Conservation (phyloP, 768 basidiomycete species). For the Crassisporium funariophilum region DNA sequence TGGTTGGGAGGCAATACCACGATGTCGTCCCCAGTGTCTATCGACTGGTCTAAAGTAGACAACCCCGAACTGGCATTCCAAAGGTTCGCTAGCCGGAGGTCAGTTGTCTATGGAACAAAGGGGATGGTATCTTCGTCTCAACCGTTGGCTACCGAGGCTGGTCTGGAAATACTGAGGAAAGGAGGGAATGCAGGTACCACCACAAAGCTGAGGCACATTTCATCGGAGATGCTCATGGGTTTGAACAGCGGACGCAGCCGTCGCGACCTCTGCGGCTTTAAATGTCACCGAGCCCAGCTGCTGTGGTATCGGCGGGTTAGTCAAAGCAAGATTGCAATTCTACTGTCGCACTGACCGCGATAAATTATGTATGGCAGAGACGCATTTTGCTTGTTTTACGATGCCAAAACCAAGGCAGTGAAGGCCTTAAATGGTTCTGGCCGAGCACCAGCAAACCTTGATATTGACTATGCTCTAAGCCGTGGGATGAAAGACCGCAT, state of each 20-base stretch:
- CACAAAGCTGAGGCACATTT: not conserved
- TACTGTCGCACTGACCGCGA: conserved; percentile 6
- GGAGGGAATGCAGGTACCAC: conserved; percentile 91
- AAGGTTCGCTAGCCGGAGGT: conserved; percentile 81
- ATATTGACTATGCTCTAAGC: conserved; percentile 67
- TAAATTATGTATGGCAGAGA: conserved; percentile 49
- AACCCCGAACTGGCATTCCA: conserved; percentile 66
- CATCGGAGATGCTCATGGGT: not conserved
- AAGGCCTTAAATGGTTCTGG: conserved; percentile 94
- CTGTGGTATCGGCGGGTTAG: conserved; percentile 92
- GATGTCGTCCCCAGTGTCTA: conserved; percentile 38
- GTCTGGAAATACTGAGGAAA: conserved; percentile 85
- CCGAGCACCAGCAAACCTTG: conserved; percentile 77
- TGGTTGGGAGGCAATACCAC: not conserved
- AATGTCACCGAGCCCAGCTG: conserved; percentile 89
- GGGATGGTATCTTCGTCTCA: conserved; percentile 90
- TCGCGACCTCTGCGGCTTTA: conserved; percentile 88
- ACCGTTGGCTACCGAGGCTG: conserved; percentile 89
- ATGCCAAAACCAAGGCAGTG: conserved; percentile 79
- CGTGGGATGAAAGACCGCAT: conserved; percentile 76
- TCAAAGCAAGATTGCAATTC: conserved; percentile 12
- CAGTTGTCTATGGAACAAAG: conserved; percentile 84
- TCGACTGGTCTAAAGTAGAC: conserved; percentile 64
- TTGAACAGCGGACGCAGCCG: conserved; percentile 82
- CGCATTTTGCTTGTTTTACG: conserved; percentile 92